Base-by-base conservation (phyloP, 2,329 filamentous ascomycete genomes). In the Fusarium sulawesiense region DNA sequence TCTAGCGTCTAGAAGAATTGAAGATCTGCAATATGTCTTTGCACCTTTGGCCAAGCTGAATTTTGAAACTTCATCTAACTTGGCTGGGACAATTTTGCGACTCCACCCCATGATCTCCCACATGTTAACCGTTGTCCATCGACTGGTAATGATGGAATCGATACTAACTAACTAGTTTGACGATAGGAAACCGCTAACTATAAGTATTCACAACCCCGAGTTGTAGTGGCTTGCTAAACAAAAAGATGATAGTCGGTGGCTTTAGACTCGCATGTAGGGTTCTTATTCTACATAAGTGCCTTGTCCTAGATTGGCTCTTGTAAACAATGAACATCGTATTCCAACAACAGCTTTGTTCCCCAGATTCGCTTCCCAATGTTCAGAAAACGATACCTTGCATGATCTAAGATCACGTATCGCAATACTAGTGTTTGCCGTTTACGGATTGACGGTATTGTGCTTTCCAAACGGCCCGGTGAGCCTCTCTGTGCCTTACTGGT, bases 391-490 rank as follows among this genome's bases (percentile, higher is more conserved):
- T 20, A 20, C 29, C n/a, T 42, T 41, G 32, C 13, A 34, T 30
- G 16, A 23, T 16, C 46, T 25, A 59, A 41, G 25, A 27, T 53
- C 32, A 21, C 37, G 40, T 29, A 49, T 40, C 46, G 20, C 27
- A 12, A 50, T 56, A 20, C 40, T 50, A 29, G 46, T 47, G 49
- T 58, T 55, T 64, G 57, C 25, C 37, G 27, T 50, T 21, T 21
- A 34, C 23, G 18, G 49, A 45, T 27, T 67, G 51, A 55, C 32
- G 47, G 59, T 32, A 59, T 63, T 53, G 46, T n/a, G 20, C 47
- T 55, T 44, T 40, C 58, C 57, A 67, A 63, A 60, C 50, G 55
- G 51, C 50, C 59, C 49, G 60, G 67, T 56, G 61, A 53, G 48
- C 21, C 32, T 18, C 32, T 16, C 20, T 44, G 18, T 41, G n/a